Conservation (phyloP, 257 asterid species). For the Nicotiana attenuata region DNA sequence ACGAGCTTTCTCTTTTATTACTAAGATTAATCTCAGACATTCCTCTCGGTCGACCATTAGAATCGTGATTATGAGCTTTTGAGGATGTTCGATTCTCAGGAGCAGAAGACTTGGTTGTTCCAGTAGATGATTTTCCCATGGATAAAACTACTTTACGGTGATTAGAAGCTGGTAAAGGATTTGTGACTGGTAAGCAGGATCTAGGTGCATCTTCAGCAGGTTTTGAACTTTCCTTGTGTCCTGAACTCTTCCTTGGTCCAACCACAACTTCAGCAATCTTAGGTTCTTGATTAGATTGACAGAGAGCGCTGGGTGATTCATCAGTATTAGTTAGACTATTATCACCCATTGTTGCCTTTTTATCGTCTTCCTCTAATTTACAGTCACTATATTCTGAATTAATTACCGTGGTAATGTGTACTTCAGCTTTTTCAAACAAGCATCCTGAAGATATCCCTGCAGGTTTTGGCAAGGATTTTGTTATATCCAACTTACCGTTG, state of each 20-base stretch:
- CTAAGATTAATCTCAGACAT: conserved; percentile 40
- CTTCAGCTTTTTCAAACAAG: conserved; percentile 35
- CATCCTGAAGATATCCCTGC: conserved; percentile 30
- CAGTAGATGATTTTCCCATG: conserved; percentile 37
- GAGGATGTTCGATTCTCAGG: conserved; percentile 26
- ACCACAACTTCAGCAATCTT: conserved; percentile 41
- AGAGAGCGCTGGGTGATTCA: conserved; percentile 31
- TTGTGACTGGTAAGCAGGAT: conserved; percentile 29
- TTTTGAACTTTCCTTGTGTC: conserved; percentile 37
- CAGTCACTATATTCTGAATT: conserved; percentile 31
- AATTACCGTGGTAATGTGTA: conserved; percentile 22
- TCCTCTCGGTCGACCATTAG: conserved; percentile 38
- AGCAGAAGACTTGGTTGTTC: conserved; percentile 38
- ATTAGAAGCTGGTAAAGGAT: conserved; percentile 36
- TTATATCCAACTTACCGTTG: conserved; percentile 29
- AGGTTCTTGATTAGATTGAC: conserved; percentile 38
- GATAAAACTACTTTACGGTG: conserved; percentile 43
- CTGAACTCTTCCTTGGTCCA: conserved; percentile 43
- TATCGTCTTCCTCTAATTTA: conserved; percentile 38
- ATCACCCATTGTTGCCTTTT: conserved; percentile 21
- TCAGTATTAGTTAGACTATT: conserved; percentile 37
- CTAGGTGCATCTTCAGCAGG: conserved; percentile 42
- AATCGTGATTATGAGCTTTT: conserved; percentile 33
- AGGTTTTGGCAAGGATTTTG: conserved; percentile 28
- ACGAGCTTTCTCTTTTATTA: conserved; percentile 32